These are phyloP conservation scores for Niebla homalea DNA, from an alignment of 495 filamentous ascomycete species.

Conservation along the genomic window DNA sequence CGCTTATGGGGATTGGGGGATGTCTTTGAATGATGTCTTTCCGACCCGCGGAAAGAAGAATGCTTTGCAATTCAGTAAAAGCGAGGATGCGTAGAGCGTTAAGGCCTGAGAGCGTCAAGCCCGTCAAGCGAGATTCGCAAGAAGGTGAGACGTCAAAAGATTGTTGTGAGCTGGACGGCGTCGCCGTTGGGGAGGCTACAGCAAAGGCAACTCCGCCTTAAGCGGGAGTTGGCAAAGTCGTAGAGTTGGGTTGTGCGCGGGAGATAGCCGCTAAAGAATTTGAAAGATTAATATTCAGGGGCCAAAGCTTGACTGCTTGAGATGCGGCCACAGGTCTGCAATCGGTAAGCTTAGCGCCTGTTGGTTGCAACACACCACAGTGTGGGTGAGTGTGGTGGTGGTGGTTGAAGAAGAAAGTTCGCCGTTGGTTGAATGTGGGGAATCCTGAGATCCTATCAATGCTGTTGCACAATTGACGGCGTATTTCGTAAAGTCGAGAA, in stretches of 20 bases:
- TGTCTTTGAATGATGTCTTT: neutral
- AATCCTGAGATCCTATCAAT: neutral
- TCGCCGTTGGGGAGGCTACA: slow-evolving; percentile 6
- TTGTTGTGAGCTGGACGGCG: neutral
- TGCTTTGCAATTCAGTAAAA: neutral
- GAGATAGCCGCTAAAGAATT: neutral
- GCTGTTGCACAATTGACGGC: neutral
- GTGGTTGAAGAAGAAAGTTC: neutral
- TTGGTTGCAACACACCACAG: slow-evolving; percentile 6
- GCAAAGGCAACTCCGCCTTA: slow-evolving; percentile 8
- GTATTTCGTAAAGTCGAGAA: neutral
- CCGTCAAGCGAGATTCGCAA: slow-evolving; percentile 4
- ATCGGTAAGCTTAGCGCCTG: slow-evolving; percentile 5
- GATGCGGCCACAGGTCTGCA: slow-evolving; percentile 6
- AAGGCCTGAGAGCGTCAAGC: slow-evolving; percentile 8
- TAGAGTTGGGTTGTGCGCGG: neutral
- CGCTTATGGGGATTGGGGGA: neutral
- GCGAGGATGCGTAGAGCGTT: slow-evolving; percentile 6
- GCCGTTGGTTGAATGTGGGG: neutral
- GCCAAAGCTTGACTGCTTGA: slow-evolving; percentile 1
- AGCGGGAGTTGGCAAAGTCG: neutral
- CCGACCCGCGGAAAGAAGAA: slow-evolving; percentile 12
- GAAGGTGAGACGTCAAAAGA: slow-evolving; percentile 1
- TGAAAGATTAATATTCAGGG: slow-evolving; percentile 11
- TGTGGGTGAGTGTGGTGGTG: neutral